These are phyloP conservation scores for Amanita rubescens DNA, from an alignment of 768 basidiomycete genomes.

Conservation along the genomic window DNA sequence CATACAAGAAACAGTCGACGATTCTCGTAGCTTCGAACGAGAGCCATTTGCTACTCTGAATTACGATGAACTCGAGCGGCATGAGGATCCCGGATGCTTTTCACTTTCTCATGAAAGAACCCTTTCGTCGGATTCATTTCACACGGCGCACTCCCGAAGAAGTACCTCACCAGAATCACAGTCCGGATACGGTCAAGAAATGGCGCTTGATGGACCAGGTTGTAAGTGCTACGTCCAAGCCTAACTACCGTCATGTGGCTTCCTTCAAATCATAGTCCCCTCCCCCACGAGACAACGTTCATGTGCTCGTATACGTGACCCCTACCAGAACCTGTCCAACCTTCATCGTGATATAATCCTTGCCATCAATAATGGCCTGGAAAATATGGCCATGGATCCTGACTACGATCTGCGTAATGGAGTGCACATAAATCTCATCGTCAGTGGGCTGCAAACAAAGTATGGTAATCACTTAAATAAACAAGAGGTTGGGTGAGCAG, in stretches of 20 bases:
- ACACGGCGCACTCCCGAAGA: not conserved
- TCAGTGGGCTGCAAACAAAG: slow-evolving; percentile 1
- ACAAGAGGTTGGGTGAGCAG: slow-evolving; percentile 12
- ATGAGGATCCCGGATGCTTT: not conserved
- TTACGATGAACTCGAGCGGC: not conserved
- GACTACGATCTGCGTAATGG: slow-evolving; percentile 5
- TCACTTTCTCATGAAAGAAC: not conserved
- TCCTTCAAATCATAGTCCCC: not conserved
- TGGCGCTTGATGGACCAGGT: not conserved
- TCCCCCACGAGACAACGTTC: not conserved
- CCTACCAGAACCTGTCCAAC: slow-evolving; percentile 14
- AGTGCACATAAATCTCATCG: slow-evolving; percentile 10
- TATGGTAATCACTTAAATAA: not conserved
- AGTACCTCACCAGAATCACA: not conserved
- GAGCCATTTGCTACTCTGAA: no score
- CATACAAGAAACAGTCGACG: not conserved
- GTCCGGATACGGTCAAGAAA: not conserved
- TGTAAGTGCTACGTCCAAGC: not conserved
- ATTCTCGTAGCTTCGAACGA: not conserved
- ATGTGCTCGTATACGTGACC: slow-evolving; percentile 9
- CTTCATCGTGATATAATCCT: slow-evolving; percentile 19
- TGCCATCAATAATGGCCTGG: slow-evolving; percentile 7
- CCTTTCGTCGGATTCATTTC: slow-evolving; percentile 1
- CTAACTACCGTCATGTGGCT: not conserved
- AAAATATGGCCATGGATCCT: slow-evolving; percentile 2